Conservation (phyloP, 495 filamentous ascomycete species). For the Acidiella bohemica region DNA sequence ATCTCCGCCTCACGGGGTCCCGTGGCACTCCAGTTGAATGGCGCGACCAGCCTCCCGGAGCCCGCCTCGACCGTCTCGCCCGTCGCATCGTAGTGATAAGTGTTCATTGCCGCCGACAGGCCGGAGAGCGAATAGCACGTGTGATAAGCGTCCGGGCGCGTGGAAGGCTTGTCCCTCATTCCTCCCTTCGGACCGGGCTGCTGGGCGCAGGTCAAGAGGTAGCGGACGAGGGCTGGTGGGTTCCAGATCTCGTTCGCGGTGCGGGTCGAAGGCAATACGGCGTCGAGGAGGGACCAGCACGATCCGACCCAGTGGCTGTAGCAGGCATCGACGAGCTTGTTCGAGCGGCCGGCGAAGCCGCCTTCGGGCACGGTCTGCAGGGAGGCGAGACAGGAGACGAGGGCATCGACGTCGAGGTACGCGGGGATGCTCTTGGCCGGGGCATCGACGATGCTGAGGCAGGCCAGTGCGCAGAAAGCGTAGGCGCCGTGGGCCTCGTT, state of each 20-base stretch:
- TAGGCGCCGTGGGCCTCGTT: slow-evolving; percentile 93
- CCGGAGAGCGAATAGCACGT: slow-evolving; percentile 81
- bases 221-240: slow-evolving; percentile 69
- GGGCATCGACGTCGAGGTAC: slow-evolving; percentile 62
- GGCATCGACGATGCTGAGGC: slow-evolving; percentile 65
- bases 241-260: slow-evolving; percentile 48
- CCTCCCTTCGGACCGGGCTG: slow-evolving; percentile 50
- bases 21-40: slow-evolving; percentile 52
- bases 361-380: slow-evolving; percentile 87
- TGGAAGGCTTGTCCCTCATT: slow-evolving; percentile 82
- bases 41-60: slow-evolving; percentile 31
- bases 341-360: slow-evolving; percentile 84
- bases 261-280: slow-evolving; percentile 30
- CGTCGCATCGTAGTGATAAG: slow-evolving; percentile 45
- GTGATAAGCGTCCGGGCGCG: slow-evolving; percentile 81
- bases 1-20: slow-evolving; percentile 25
- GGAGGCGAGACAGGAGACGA: slow-evolving; percentile 76
- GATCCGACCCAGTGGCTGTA: slow-evolving; percentile 96
- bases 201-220: slow-evolving; percentile 83
- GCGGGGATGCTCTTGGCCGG: slow-evolving; percentile 56
- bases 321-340: slow-evolving; percentile 95
- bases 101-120: slow-evolving; percentile 65
- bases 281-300: slow-evolving; percentile 83
- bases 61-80: background rate
- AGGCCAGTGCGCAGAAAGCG: slow-evolving; percentile 85